Percentiles rank a stretch among this genome's conserved stretches.
phyloP scores from a whole-genome alignment of 345 rosid genomes.

The Dovyalis caffra region DNA sequence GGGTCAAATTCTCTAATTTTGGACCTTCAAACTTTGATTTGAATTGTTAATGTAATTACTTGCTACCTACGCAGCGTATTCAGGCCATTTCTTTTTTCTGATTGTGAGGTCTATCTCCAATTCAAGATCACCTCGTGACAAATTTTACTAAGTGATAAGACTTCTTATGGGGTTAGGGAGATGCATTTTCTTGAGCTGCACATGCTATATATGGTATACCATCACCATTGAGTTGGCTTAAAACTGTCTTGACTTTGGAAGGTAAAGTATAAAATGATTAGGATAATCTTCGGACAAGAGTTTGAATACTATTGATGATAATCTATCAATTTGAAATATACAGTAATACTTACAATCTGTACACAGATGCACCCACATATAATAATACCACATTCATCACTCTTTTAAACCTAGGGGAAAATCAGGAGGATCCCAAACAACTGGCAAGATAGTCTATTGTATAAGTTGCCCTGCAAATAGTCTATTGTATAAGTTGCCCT shows the following conservation, averaged over 20 bases:
- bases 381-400: too few relatives aligned
- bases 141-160: not conserved
- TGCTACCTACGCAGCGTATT: too few relatives aligned
- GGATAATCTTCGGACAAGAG: not conserved
- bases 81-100: not conserved
- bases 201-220: not conserved
- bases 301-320: not conserved
- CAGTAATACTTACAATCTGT: not conserved
- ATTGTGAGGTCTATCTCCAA: not conserved
- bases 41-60: too few relatives aligned
- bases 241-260: not conserved
- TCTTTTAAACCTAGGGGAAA: not conserved
- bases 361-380: too few relatives aligned
- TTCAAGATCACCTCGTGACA: not conserved
- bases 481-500: too few relatives aligned
- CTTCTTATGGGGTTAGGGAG: slow-evolving; percentile 3
- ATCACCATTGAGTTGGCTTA: not conserved
- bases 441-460: not conserved
- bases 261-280: not conserved
- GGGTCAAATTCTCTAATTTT: too few relatives aligned
- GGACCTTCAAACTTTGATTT: too few relatives aligned
- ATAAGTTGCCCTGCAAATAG: not conserved
- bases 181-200: not conserved
- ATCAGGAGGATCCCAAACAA: not conserved
- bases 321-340: not conserved